Evolutionary conservation across 257 asterid species (phyloP).

Genomic region (Mitragyna speciosa): DNA sequence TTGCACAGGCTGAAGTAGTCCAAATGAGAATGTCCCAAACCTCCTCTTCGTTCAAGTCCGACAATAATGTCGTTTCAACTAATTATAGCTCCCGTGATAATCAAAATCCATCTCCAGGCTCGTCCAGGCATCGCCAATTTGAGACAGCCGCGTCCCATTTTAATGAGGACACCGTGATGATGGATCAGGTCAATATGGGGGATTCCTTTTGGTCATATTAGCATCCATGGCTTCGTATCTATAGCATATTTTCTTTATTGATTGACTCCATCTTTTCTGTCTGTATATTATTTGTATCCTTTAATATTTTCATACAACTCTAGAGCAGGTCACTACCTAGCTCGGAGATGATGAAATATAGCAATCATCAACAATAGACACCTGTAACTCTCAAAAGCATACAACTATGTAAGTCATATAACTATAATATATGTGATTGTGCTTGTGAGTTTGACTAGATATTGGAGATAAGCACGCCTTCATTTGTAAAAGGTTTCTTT

Average conservation of each 20-base stretch:
- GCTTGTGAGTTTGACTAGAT: not conserved
- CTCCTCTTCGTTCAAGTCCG: not conserved
- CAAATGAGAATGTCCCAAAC: not conserved
- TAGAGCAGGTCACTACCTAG: not conserved
- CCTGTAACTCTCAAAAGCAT: not conserved
- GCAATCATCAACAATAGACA: not conserved
- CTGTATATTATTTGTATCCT: no score
- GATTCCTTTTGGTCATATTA: conserved; percentile 12
- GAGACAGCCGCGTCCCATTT: no score
- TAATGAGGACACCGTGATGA: not conserved
- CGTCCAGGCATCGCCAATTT: not conserved
- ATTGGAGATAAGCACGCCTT: no score
- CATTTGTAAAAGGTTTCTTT: not conserved
- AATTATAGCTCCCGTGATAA: not conserved
- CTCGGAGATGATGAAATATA: not conserved
- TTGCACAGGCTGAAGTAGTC: conserved; percentile 35
- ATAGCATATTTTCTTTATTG: not conserved
- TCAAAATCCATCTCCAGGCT: not conserved
- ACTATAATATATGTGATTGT: no score
- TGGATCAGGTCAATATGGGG: not conserved
- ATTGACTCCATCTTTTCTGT: not conserved
- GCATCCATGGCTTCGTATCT: not conserved
- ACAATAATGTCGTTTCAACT: not conserved
- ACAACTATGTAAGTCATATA: no score
- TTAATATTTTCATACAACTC: not conserved